Evolutionary conservation across 2,329 filamentous ascomycete species (phyloP).

Genomic region (Aspergillus fumigatus): DNA sequence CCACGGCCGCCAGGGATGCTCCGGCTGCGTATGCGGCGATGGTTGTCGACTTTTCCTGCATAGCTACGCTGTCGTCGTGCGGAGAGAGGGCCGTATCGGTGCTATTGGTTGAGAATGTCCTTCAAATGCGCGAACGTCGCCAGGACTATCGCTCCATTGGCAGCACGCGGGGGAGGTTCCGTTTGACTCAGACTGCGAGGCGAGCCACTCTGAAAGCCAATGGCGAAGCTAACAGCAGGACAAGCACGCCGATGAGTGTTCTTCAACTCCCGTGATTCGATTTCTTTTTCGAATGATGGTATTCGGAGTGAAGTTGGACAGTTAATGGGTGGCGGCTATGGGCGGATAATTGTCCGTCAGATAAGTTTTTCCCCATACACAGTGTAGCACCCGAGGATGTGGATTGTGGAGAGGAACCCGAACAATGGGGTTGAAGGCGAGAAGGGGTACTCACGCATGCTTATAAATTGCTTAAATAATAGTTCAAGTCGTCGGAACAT

Average conservation of each 20-base stretch:
- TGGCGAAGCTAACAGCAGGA: background rate
- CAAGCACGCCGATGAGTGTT: background rate
- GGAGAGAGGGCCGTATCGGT: too few relatives aligned
- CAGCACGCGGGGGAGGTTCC: background rate
- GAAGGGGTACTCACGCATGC: background rate
- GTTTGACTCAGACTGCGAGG: background rate
- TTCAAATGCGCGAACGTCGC: background rate
- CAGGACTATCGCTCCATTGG: background rate
- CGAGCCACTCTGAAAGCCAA: background rate
- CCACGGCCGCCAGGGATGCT: constrained; percentile 88
- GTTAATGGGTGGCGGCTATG: background rate
- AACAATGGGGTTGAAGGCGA: background rate
- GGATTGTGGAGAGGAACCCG: background rate
- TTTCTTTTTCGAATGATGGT: background rate
- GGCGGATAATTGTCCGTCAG: background rate
- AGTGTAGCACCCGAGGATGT: background rate
- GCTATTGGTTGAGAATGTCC: background rate
- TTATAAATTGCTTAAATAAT: background rate
- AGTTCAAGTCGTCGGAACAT: background rate
- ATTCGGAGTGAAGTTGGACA: background rate
- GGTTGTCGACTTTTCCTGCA: constrained; percentile 78
- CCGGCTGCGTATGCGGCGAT: constrained; percentile 92
- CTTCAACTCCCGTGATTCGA: background rate
- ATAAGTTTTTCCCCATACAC: background rate
- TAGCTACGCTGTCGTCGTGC: constrained; percentile 32